Conservation (phyloP, 2,329 filamentous ascomycete genomes). For the Fusarium begoniae region DNA sequence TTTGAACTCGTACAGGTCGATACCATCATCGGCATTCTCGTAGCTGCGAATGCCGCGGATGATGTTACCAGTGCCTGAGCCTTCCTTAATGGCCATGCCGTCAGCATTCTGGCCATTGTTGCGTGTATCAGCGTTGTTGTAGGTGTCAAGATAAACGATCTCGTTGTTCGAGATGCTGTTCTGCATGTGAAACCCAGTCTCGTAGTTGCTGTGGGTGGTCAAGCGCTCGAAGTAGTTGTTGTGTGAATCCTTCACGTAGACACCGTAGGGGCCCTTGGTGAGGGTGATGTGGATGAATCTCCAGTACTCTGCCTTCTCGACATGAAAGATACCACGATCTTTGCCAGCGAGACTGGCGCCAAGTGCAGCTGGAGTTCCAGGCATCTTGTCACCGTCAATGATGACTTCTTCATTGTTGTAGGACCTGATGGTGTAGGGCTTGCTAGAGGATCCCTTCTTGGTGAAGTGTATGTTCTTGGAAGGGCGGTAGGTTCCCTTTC, state of each 20-base stretch:
- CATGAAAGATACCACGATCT: conserved; percentile 57
- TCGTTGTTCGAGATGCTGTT: conserved; percentile 47
- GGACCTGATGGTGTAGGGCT: conserved; percentile 52
- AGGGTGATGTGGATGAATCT: conserved; percentile 49
- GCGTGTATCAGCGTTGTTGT: conserved; percentile 54
- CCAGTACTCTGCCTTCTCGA: conserved; percentile 55
- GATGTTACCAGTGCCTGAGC: conserved; percentile 55
- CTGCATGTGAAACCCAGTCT: conserved; percentile 50
- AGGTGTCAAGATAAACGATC: conserved; percentile 52
- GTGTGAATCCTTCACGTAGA: conserved; percentile 46
- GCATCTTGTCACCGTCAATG: conserved; percentile 53
- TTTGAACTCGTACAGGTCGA: conserved; percentile 46
- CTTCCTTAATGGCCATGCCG: conserved; percentile 58
- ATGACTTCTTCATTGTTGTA: conserved; percentile 54
- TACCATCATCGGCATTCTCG: conserved; percentile 59
- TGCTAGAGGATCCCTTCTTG: conserved; percentile 51
- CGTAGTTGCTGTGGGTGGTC: conserved; percentile 48
- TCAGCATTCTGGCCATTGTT: conserved; percentile 61
- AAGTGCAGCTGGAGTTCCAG: conserved; percentile 50
- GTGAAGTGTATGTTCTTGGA: conserved; percentile 58
- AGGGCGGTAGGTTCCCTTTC: conserved; percentile 54
- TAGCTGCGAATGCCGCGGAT: conserved; percentile 55
- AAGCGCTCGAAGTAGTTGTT: conserved; percentile 49
- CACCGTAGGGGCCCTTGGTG: conserved; percentile 48
- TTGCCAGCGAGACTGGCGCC: conserved; percentile 49